Evolutionary conservation across 352 stramenopile genomes (phyloP).

Genomic region (Halophytophthora polymorphica): DNA sequence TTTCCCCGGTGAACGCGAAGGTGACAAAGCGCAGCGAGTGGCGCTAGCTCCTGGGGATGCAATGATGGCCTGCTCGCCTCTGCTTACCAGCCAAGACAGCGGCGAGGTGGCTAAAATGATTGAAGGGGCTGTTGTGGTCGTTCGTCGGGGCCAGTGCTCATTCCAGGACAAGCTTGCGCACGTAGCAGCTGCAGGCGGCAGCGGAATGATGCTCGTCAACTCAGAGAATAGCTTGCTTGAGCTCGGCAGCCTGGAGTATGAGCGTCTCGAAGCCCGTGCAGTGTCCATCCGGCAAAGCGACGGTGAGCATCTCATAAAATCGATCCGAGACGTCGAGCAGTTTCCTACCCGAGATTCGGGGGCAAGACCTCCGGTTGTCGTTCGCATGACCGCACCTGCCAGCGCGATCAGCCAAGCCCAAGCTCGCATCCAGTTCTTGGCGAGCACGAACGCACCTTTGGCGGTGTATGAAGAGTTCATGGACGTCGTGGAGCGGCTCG

Average conservation of each 20-base stretch:
- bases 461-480: slow-evolving; percentile 31
- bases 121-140: slow-evolving; percentile 19
- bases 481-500: slow-evolving; percentile 11
- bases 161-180: slow-evolving; percentile 35
- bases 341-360: neutral
- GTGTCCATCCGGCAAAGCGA: slow-evolving; percentile 24
- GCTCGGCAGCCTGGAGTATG: slow-evolving; percentile 23
- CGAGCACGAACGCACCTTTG: slow-evolving; percentile 28
- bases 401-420: slow-evolving; percentile 18
- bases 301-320: slow-evolving; percentile 23
- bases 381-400: slow-evolving; percentile 1
- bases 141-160: slow-evolving; percentile 33
- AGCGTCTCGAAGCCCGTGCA: slow-evolving; percentile 12
- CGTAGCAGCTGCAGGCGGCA: slow-evolving; percentile 14
- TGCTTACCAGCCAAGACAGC: neutral
- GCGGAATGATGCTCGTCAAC: slow-evolving; percentile 45
- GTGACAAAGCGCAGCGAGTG: slow-evolving; percentile 3
- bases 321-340: neutral
- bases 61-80: slow-evolving; percentile 22
- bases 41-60: slow-evolving; percentile 11
- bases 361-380: neutral
- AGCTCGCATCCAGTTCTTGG: slow-evolving; percentile 35
- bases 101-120: neutral
- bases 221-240: slow-evolving; percentile 24
- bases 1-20: slow-evolving; percentile 2